Evolutionary conservation across 2,329 filamentous ascomycete genomes (phyloP).

Genomic region (Fusarium sp.): DNA sequence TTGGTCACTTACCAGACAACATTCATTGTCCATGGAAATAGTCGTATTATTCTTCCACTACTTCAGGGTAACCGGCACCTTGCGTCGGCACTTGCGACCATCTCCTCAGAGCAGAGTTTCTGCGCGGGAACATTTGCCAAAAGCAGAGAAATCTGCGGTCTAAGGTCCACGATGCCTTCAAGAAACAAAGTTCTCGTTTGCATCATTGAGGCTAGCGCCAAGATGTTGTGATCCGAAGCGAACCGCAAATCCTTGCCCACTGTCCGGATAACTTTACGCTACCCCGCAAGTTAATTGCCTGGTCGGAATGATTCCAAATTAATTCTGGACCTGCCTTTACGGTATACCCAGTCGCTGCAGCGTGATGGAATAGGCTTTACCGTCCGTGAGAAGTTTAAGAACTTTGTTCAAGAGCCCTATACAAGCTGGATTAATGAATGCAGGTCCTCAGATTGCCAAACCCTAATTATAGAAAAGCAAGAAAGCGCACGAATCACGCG

Average conservation of each 20-base stretch:
- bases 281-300: conserved; percentile 16
- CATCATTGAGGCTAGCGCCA: conserved; percentile 6
- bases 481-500: conserved; percentile 25
- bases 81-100: neutral
- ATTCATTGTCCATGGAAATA: too few relatives aligned
- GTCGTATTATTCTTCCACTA: neutral
- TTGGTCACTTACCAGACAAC: too few relatives aligned
- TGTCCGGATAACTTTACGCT: conserved; percentile 6
- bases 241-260: conserved; percentile 10
- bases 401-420: neutral
- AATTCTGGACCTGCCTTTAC: conserved; percentile 14
- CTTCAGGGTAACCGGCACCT: neutral
- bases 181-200: neutral
- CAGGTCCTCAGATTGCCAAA: conserved; percentile 23
- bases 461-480: conserved; percentile 26
- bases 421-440: conserved; percentile 10
- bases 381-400: neutral
- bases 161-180: neutral
- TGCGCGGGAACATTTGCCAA: neutral
- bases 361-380: neutral
- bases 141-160: neutral
- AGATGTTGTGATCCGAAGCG: conserved; percentile 15
- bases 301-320: conserved; percentile 29
- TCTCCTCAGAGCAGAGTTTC: neutral
- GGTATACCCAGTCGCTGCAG: conserved; percentile 1